Evolutionary conservation across 768 basidiomycete species (phyloP).

Genomic region (Fistulinella prunicolor): DNA sequence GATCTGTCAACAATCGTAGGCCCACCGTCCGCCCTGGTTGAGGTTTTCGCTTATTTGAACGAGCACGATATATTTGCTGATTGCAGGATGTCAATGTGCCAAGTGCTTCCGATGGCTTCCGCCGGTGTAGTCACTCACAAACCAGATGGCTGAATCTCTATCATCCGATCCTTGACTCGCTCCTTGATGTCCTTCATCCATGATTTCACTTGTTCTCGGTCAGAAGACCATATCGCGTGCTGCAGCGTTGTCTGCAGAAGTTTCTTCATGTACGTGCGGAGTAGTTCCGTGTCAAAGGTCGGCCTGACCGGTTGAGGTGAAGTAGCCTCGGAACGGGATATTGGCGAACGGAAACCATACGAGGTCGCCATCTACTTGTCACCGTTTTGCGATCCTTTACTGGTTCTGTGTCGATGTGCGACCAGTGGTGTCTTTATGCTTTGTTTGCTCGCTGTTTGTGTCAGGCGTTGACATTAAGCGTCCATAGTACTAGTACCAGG

Average conservation of each 20-base stretch:
- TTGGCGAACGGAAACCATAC: constrained; percentile 54
- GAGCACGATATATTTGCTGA: constrained; percentile 82
- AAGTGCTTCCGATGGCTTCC: not conserved
- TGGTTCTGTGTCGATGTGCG: too few relatives aligned
- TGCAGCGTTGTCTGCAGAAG: constrained; percentile 70
- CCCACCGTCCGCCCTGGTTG: constrained; percentile 82
- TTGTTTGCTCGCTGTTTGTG: constrained; percentile 30
- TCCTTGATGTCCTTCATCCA: constrained; percentile 87
- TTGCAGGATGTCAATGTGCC: constrained; percentile 17
- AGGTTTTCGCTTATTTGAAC: constrained; percentile 84
- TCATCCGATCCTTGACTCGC: constrained; percentile 81
- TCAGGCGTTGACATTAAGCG: not conserved
- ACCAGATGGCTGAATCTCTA: constrained; percentile 76
- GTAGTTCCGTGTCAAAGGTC: constrained; percentile 66
- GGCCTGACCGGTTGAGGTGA: constrained; percentile 46
- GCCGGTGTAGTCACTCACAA: constrained; percentile 55
- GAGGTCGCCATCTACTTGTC: constrained; percentile 25
- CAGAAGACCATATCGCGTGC: constrained; percentile 61
- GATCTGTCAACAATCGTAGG: not conserved
- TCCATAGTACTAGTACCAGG: not conserved
- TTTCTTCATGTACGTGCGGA: constrained; percentile 80
- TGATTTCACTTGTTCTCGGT: constrained; percentile 63
- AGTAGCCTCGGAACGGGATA: constrained; percentile 58
- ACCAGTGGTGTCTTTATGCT: not conserved
- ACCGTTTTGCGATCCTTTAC: too few relatives aligned